These are phyloP conservation scores for Paraphaeosphaeria minitans DNA, from an alignment of 2,329 filamentous ascomycete genomes.

Conservation along the genomic window DNA sequence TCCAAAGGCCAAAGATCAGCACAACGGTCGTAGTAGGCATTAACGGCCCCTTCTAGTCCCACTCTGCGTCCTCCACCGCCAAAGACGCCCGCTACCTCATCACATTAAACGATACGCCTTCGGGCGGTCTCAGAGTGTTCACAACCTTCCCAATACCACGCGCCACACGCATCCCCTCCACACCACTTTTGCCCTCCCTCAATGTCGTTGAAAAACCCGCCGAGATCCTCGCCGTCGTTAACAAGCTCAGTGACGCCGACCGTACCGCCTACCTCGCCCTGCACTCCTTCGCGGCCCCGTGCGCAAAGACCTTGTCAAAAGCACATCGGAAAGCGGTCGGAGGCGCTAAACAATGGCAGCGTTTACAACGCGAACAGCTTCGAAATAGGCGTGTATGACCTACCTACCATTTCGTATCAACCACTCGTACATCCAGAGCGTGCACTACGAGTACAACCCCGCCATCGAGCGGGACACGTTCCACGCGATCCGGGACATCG, in stretches of 20 bases:
- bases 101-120: slow-evolving; percentile 24
- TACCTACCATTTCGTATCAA: slow-evolving; percentile 33
- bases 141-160: slow-evolving; percentile 33
- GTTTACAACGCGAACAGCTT: too few relatives aligned
- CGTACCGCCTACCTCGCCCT: too few relatives aligned
- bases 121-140: slow-evolving; percentile 45
- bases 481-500: slow-evolving; percentile 37
- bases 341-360: background rate
- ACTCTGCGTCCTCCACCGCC: background rate
- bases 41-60: too few relatives aligned
- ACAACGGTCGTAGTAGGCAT: too few relatives aligned
- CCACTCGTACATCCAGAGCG: slow-evolving; percentile 38
- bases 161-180: slow-evolving; percentile 39
- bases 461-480: slow-evolving; percentile 26
- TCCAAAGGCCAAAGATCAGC: too few relatives aligned
- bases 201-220: slow-evolving; percentile 4
- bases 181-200: slow-evolving; percentile 33
- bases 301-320: too few relatives aligned
- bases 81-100: slow-evolving; percentile 18
- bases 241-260: slow-evolving; percentile 1
- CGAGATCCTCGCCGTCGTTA: slow-evolving; percentile 2
- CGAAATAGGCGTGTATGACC: background rate
- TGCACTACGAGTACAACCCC: slow-evolving; percentile 32
- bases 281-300: too few relatives aligned
- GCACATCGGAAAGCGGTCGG: too few relatives aligned